phyloP scores from a whole-genome alignment of 2,329 filamentous ascomycete genomes.

The Penicillium polonicum region DNA sequence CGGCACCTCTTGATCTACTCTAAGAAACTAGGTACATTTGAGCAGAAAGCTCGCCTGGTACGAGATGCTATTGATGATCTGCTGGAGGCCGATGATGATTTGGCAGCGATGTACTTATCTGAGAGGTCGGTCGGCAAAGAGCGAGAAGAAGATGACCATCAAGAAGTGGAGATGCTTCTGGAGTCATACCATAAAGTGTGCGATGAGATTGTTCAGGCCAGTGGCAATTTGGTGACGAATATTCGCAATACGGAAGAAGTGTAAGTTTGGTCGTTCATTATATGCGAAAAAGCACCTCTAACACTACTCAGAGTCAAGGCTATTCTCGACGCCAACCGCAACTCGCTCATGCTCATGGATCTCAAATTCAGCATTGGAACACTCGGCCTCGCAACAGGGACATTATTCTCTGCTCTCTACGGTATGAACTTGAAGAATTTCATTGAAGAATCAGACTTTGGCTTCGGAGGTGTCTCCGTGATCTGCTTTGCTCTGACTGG shows the following conservation, averaged over 20 bases:
- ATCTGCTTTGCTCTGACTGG: conserved; percentile 71
- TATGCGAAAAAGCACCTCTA: conserved; percentile 11
- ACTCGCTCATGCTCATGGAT: conserved; percentile 94
- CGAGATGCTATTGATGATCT: conserved; percentile 93
- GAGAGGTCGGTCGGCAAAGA: conserved; percentile 75
- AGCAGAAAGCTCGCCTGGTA: conserved; percentile 92
- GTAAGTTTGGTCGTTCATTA: conserved; percentile 53
- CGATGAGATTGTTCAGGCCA: conserved; percentile 95
- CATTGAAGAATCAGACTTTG: conserved; percentile 87
- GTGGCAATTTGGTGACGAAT: conserved; percentile 85
- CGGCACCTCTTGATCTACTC: conserved; percentile 87
- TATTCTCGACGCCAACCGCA: conserved; percentile 96
- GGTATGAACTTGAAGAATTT: conserved; percentile 99
- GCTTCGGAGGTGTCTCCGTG: conserved; percentile 73
- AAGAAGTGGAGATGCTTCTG: conserved; percentile 93
- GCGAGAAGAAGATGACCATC: conserved; percentile 80
- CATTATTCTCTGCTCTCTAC: conserved; percentile 96
- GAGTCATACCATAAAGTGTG: conserved; percentile 98
- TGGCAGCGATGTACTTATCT: conserved; percentile 91
- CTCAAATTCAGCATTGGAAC: conserved; percentile 96
- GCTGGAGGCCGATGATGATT: conserved; percentile 91
- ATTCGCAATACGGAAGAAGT: conserved; percentile 99
- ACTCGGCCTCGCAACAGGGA: conserved; percentile 88
- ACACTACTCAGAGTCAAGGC: conserved; percentile 71
- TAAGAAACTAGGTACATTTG: conserved; percentile 93